Conservation (phyloP, 768 basidiomycete species). For the Leccinum fibrillosum region DNA sequence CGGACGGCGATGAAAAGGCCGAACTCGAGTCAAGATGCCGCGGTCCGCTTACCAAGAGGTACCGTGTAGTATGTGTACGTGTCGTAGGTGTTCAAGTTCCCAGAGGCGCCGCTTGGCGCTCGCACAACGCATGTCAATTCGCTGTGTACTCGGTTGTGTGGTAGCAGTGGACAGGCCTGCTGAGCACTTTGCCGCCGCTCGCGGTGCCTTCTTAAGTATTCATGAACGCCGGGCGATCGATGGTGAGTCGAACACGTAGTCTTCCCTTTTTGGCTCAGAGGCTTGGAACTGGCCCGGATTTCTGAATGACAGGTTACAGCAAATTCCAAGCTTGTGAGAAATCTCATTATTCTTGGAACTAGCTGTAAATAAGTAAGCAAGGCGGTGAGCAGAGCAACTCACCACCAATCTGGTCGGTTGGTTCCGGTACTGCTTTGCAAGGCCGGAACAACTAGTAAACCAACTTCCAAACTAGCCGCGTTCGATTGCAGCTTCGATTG, state of each 20-base stretch:
- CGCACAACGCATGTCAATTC: not conserved
- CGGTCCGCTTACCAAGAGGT: not conserved
- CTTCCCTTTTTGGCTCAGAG: not conserved
- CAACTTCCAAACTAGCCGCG: not conserved
- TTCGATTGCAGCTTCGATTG: not conserved
- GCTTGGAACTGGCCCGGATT: not conserved
- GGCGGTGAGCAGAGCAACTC: not conserved
- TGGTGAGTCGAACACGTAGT: not conserved
- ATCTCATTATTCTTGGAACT: not conserved
- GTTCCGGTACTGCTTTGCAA: not conserved
- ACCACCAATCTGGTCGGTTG: too few relatives aligned
- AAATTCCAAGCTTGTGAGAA: not conserved
- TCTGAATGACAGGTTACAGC: not conserved
- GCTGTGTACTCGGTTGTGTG: not conserved
- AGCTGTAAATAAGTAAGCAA: not conserved
- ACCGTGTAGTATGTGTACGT: not conserved
- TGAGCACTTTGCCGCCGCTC: not conserved
- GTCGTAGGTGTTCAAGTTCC: not conserved
- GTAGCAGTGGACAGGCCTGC: not conserved
- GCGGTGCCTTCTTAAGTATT: not conserved
- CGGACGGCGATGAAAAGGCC: not conserved
- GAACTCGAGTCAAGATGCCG: not conserved
- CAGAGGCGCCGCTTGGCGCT: not conserved
- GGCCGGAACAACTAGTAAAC: not conserved
- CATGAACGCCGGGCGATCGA: not conserved